phyloP scores from a whole-genome alignment of 1,139 yeast species.

The Wickerhamomyces sp. region DNA sequence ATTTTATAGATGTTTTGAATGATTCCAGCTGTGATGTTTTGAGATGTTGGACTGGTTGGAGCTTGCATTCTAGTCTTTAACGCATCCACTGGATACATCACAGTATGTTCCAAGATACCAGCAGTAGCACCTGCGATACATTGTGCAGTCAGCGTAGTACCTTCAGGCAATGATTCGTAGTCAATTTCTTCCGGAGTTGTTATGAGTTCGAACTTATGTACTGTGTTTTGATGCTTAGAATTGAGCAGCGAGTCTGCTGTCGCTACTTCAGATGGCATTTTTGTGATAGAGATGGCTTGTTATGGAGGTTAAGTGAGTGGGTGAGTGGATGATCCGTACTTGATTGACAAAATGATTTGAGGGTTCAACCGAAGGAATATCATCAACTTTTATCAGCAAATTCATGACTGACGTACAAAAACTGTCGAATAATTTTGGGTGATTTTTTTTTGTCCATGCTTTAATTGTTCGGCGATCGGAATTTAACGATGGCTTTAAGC shows the following conservation, averaged over 20 bases:
- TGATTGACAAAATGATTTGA: not conserved
- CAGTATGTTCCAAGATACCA: slow-evolving; percentile 97
- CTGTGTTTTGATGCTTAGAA: slow-evolving; percentile 1
- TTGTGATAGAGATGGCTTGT: no score
- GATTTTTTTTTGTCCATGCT: not conserved
- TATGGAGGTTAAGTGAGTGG: no score
- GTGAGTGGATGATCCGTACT: no score
- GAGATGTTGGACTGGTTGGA: slow-evolving; percentile 24
- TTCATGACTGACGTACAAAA: no score
- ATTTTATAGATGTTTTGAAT: slow-evolving; percentile 56
- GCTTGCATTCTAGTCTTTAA: slow-evolving; percentile 95
- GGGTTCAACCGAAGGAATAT: not conserved
- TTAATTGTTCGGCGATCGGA: not conserved
- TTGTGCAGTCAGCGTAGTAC: slow-evolving; percentile 78
- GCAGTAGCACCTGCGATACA: slow-evolving; percentile 96
- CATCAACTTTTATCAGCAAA: no score
- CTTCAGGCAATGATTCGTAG: slow-evolving; percentile 88
- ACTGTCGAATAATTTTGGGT: not conserved
- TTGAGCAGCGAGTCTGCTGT: not conserved
- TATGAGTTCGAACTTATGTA: slow-evolving; percentile 1
- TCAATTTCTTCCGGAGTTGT: slow-evolving; percentile 42
- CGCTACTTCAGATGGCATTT: not conserved
- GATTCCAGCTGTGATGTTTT: slow-evolving; percentile 9
- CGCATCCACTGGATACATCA: slow-evolving; percentile 95
- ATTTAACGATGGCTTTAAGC: not conserved